Conservation (phyloP, 257 asterid genomes). For the Solanum ossicruentum region DNA sequence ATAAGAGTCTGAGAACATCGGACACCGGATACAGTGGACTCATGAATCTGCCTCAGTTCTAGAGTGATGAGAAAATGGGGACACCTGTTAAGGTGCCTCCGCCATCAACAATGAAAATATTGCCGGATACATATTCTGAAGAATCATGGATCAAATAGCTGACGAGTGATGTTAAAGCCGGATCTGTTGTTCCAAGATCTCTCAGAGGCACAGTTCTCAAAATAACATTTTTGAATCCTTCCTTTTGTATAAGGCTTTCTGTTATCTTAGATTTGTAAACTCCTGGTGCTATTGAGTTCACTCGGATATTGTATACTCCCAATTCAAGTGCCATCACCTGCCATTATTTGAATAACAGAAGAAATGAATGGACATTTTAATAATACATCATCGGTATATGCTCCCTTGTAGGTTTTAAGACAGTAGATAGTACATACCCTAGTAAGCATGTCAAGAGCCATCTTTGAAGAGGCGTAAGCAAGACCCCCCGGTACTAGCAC, state of each 20-base stretch:
- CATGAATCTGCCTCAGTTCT: not conserved
- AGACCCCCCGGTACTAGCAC: conserved; percentile 16
- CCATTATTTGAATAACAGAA: not conserved
- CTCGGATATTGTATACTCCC: not conserved
- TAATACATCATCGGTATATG: not conserved
- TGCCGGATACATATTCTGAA: conserved; percentile 27
- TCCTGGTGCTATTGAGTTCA: not conserved
- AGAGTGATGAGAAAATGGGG: conserved; percentile 29
- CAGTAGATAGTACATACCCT: conserved; percentile 3
- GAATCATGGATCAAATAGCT: conserved; percentile 24
- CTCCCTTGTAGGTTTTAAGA: not conserved
- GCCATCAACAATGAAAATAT: conserved; percentile 19
- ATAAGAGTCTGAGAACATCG: no score
- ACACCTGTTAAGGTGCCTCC: conserved; percentile 22
- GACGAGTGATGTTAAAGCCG: conserved; percentile 25
- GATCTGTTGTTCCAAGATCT: conserved; percentile 13
- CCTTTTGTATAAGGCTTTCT: not conserved
- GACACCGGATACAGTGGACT: no score
- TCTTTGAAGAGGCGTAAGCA: conserved; percentile 12
- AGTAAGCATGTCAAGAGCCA: conserved; percentile 12
- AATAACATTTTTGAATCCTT: conserved; percentile 15
- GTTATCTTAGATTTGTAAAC: not conserved
- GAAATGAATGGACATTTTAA: not conserved
- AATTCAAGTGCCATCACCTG: not conserved
- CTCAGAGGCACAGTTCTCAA: conserved; percentile 8